These are phyloP conservation scores for Globisporangium orthogonon DNA, from an alignment of 352 stramenopile species.

Conservation along the genomic window DNA sequence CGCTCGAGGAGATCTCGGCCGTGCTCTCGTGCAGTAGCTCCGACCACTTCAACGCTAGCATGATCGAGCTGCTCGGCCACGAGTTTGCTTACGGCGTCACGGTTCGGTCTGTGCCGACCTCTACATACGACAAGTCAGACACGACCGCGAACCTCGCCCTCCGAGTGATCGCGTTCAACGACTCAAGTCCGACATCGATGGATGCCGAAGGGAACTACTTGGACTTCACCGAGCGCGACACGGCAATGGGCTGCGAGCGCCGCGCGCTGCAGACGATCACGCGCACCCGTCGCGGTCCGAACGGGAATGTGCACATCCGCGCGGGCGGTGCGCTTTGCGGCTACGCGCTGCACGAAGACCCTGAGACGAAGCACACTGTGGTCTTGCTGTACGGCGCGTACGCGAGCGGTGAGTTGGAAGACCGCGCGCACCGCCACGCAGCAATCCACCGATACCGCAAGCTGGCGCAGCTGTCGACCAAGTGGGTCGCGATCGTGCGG, in stretches of 20 bases:
- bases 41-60: slow-evolving; percentile 22
- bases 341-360: slow-evolving; percentile 20
- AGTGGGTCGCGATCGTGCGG: slow-evolving; percentile 12
- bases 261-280: slow-evolving; percentile 15
- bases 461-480: slow-evolving; percentile 12
- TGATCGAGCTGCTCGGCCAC: slow-evolving; percentile 21
- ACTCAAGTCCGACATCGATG: slow-evolving; percentile 5
- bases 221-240: slow-evolving; percentile 17
- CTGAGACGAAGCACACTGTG: slow-evolving; percentile 11
- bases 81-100: slow-evolving; percentile 21
- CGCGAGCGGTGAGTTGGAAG: background rate
- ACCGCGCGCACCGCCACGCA: slow-evolving; percentile 7
- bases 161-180: slow-evolving; percentile 17
- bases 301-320: slow-evolving; percentile 1
- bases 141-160: slow-evolving; percentile 9
- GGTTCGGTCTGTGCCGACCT: slow-evolving; percentile 11
- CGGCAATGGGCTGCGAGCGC: background rate
- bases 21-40: slow-evolving; percentile 17
- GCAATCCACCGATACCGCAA: slow-evolving; percentile 13
- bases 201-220: slow-evolving; percentile 13
- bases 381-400: slow-evolving; percentile 17
- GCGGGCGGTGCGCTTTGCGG: slow-evolving; percentile 10
- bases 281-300: background rate
- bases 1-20: slow-evolving; percentile 15
- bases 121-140: background rate